phyloP scores from a whole-genome alignment of 225 moss, liverwort and hornwort genomes.

The Thuidium tamariscinum region DNA sequence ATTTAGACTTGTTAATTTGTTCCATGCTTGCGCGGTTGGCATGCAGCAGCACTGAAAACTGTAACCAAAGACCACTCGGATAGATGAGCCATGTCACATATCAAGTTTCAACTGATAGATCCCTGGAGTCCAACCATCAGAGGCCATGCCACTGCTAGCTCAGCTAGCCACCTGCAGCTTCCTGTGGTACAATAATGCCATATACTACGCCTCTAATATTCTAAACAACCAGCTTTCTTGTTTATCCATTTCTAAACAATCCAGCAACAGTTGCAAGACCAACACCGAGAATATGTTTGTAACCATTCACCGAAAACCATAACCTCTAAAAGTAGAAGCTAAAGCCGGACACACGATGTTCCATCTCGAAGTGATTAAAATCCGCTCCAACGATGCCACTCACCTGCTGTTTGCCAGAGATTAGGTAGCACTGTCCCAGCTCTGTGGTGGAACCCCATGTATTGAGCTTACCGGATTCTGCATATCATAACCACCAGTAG shows the following conservation, averaged over 20 bases:
- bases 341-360: background rate
- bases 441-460: slow-evolving; percentile 92
- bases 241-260: background rate
- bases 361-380: background rate
- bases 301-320: background rate
- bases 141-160: background rate
- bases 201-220: background rate
- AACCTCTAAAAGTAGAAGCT: background rate
- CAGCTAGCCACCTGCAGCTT: background rate
- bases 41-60: slow-evolving; percentile 18
- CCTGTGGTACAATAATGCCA: background rate
- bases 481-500: slow-evolving; percentile 9
- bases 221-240: background rate
- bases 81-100: slow-evolving; percentile 8
- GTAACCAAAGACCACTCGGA: slow-evolving; percentile 8
- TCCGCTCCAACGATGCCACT: background rate
- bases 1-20: slow-evolving; percentile 12
- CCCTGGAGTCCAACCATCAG: background rate
- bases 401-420: slow-evolving; percentile 72
- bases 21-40: slow-evolving; percentile 15
- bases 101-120: background rate
- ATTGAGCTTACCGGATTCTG: slow-evolving; percentile 86
- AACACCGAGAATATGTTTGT: background rate
- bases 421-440: slow-evolving; percentile 67
- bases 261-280: background rate